Evolutionary conservation across 1,139 yeast species (phyloP).

Genomic region (Spathaspora sp.): DNA sequence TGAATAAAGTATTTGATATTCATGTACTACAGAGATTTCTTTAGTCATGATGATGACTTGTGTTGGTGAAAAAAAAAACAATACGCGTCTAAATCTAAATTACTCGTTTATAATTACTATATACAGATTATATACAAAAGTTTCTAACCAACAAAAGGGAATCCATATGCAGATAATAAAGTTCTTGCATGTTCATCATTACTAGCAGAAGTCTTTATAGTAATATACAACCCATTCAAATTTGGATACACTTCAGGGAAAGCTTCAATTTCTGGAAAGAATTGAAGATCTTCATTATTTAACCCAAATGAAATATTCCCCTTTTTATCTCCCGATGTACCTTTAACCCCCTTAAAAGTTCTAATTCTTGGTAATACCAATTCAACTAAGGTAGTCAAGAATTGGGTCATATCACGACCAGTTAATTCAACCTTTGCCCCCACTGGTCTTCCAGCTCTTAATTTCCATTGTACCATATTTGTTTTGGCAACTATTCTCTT

Average conservation of each 20-base stretch:
- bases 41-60: not conserved
- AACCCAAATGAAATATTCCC: slow-evolving; percentile 90
- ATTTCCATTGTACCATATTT: slow-evolving; percentile 84
- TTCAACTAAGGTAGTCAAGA: slow-evolving; percentile 82
- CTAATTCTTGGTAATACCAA: slow-evolving; percentile 91
- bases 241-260: slow-evolving; percentile 90
- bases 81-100: not conserved
- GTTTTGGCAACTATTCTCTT: slow-evolving; percentile 69
- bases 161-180: slow-evolving; percentile 75
- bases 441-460: slow-evolving; percentile 85
- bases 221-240: slow-evolving; percentile 83
- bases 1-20: slow-evolving; percentile 7
- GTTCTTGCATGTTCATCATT: slow-evolving; percentile 91
- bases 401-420: slow-evolving; percentile 86
- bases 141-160: slow-evolving; percentile 56
- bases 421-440: slow-evolving; percentile 82
- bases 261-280: slow-evolving; percentile 91
- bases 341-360: slow-evolving; percentile 78
- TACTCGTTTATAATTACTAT: not conserved
- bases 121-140: not conserved
- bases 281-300: slow-evolving; percentile 70
- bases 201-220: slow-evolving; percentile 85
- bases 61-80: not conserved
- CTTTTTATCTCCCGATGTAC: slow-evolving; percentile 74
- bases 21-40: slow-evolving; percentile 7